phyloP scores from a whole-genome alignment of 345 rosid genomes.

The Brassica incana region DNA sequence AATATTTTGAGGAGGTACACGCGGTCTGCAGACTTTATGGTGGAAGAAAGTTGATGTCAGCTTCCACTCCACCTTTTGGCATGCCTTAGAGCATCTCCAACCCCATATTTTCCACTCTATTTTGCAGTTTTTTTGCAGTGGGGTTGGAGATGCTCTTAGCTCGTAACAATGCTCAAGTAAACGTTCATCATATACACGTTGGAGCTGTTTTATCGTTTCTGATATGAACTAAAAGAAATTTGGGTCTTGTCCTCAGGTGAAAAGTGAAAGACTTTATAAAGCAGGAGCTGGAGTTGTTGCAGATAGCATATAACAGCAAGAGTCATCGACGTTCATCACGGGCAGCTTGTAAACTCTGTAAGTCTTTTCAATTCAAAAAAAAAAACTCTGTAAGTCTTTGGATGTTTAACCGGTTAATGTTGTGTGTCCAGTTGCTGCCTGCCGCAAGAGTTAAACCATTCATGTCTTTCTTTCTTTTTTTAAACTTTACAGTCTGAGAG shows the following conservation, averaged over 20 bases:
- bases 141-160: conserved; percentile 34
- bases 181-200: conserved; percentile 1
- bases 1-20: conserved; percentile 71
- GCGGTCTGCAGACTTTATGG: conserved; percentile 77
- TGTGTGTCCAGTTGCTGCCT: background rate
- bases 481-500: conserved; percentile 22
- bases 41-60: conserved; percentile 98
- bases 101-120: no score
- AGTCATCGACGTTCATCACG: conserved; percentile 50
- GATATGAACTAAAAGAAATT: conserved; percentile 5
- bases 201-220: background rate
- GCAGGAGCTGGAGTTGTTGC: conserved; percentile 92
- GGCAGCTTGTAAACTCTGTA: conserved; percentile 56
- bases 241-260: conserved; percentile 53
- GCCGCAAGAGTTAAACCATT: conserved; percentile 1
- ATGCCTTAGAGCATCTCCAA: conserved; percentile 45
- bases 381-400: conserved; percentile 21
- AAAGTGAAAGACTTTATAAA: conserved; percentile 78
- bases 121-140: no score
- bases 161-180: conserved; percentile 86
- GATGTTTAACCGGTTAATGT: conserved; percentile 2
- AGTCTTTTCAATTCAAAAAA: background rate
- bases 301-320: conserved; percentile 82
- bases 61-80: conserved; percentile 89
- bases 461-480: background rate